Base-by-base conservation (phyloP, 1,284 basidiomycete genomes). In the Ceratobasidium sp. region DNA sequence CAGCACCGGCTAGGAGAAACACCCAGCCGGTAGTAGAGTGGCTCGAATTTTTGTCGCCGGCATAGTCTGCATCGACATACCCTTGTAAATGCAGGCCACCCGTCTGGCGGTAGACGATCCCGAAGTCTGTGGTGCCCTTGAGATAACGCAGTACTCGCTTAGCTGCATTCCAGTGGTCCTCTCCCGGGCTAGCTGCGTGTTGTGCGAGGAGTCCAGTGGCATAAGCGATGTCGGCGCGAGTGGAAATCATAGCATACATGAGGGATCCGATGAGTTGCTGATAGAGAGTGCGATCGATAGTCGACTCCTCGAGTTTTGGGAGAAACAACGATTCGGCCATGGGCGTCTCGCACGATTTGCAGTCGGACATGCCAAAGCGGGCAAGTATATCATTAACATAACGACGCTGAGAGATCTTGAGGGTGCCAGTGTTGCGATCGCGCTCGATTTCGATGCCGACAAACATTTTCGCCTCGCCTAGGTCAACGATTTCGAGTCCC, bases 121-220 rank as follows among this genome's bases (percentile, higher is more conserved):
- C 76, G 18, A 68, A 41, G 18, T 79, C 77, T 2, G 35, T 41
- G 0, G 83, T 94, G 83, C 93, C 80, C 8, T 78, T 77, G 23
- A 84, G 76, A 68, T 84, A 85, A 0, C 82, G 78, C 1, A 84
- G 74, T 2, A 84, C 78, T 2, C 78, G 79, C 48, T 83, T 81
- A 16, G 79, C 74, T 18, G 80, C 80, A n/a, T 79, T 68, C 79
- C 81, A 83, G 75, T 84, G 83, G 4, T 65, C 55, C 2, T 59
- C 50, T 3, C 75, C 77, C 16, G 83, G 82, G 59, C 82, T 81
- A 23, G 66, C 62, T 46, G 64, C 73, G 74, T 80, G 83, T 18
- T 79, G 79, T 1, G 80, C 79, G 2, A 84, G 80, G 2, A 75
- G 14, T 23, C 73, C 75, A 3, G 81, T 81, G 0, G 83, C 79